A percentile compares a stretch with the other conserved stretches of the same genome.
phyloP scores from a whole-genome alignment of 2,329 filamentous ascomycete genomes.

The Fusarium piperis region DNA sequence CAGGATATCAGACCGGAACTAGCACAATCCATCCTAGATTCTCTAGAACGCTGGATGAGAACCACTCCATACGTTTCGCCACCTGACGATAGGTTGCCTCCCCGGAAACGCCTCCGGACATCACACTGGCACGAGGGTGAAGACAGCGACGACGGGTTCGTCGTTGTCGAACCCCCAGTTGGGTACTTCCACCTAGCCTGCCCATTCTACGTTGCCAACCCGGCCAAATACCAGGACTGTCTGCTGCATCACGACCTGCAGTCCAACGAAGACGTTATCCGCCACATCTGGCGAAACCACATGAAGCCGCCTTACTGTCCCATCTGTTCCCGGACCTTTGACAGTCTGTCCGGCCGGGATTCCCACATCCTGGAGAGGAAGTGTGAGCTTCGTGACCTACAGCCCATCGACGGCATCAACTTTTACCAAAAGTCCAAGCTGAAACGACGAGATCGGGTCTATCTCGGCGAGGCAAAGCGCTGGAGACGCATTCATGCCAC shows the following conservation, averaged over 20 bases:
- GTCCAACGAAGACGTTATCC: neutral
- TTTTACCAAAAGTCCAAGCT: neutral
- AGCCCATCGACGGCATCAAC: neutral
- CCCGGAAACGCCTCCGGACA: neutral
- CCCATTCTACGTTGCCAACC: neutral
- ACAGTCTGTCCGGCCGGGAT: neutral
- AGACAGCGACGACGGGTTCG: neutral
- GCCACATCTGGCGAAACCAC: neutral
- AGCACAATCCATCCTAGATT: neutral
- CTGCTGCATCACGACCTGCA: neutral
- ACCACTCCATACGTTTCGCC: neutral
- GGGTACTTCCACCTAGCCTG: neutral
- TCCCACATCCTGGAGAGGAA: neutral
- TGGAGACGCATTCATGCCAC: neutral
- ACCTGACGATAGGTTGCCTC: slow-evolving; percentile 1
- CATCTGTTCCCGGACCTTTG: neutral
- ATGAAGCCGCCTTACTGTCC: neutral
- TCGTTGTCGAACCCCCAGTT: neutral
- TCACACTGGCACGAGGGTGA: neutral
- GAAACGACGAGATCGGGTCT: neutral
- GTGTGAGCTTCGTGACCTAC: neutral
- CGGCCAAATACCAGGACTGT: neutral
- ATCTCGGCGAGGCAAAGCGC: neutral
- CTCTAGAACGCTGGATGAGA: neutral
- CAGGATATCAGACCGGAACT: neutral